These are phyloP conservation scores for Excoecaria cochinchinensis DNA, from an alignment of 345 rosid genomes.

Conservation along the genomic window DNA sequence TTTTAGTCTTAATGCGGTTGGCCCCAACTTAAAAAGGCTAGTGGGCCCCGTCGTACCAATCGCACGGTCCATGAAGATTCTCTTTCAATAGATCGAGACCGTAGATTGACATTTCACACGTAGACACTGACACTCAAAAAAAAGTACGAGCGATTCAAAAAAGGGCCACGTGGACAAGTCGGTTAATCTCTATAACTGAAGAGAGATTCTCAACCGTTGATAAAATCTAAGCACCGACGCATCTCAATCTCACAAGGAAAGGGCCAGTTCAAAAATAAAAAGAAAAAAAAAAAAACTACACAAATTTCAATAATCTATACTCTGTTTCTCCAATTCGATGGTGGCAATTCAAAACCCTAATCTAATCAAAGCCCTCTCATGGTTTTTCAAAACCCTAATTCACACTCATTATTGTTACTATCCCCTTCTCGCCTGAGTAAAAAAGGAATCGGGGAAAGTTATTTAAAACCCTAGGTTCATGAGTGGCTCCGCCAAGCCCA, in stretches of 20 bases:
- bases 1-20: neutral
- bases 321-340: slow-evolving; percentile 1
- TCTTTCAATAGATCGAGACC: neutral
- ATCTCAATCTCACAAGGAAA: neutral
- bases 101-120: neutral
- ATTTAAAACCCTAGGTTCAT: slow-evolving; percentile 5
- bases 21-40: neutral
- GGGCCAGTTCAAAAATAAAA: neutral
- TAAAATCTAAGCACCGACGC: neutral
- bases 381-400: slow-evolving; percentile 17
- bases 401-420: neutral
- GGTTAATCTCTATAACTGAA: neutral
- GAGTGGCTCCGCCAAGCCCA: neutral
- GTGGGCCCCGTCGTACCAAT: neutral
- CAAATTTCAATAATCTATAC: neutral
- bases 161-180: neutral
- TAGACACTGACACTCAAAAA: neutral
- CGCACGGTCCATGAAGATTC: neutral
- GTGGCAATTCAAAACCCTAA: slow-evolving; percentile 12
- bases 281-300: neutral
- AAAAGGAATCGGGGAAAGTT: slow-evolving; percentile 14
- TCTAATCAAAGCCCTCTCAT: neutral
- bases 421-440: neutral
- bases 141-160: neutral
- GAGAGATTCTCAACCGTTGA: neutral